A percentile compares a stretch with the other conserved stretches of the same genome.
phyloP scores from a whole-genome alignment of 768 basidiomycete genomes.

The Leccinum longicurvipes region DNA sequence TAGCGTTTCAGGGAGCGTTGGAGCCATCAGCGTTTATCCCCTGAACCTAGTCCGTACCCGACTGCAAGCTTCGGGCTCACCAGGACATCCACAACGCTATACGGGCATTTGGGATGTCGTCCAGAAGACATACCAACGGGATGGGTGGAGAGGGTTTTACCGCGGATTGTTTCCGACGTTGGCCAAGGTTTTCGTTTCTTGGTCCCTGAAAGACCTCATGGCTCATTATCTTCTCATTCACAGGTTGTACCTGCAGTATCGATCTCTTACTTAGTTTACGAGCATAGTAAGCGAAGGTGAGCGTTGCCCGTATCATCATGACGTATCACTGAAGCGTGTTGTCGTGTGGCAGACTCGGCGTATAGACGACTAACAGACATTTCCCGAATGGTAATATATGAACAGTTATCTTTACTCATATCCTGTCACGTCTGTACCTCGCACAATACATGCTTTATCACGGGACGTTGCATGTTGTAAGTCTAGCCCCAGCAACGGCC shows the following conservation, averaged over 20 bases:
- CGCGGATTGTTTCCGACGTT: constrained; percentile 88
- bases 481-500: neutral
- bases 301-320: constrained; percentile 18
- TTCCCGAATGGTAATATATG: constrained; percentile 17
- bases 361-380: constrained; percentile 35
- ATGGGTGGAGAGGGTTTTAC: constrained; percentile 95
- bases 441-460: constrained; percentile 20
- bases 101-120: constrained; percentile 85
- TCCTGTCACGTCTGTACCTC: constrained; percentile 27
- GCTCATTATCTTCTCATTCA: constrained; percentile 5
- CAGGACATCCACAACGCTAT: constrained; percentile 91
- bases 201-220: neutral
- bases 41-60: constrained; percentile 90
- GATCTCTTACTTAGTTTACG: constrained; percentile 95
- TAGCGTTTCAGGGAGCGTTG: constrained; percentile 89
- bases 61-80: constrained; percentile 92
- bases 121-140: constrained; percentile 71
- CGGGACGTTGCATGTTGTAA: constrained; percentile 9
- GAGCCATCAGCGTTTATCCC: constrained; percentile 92
- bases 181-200: constrained; percentile 62
- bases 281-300: constrained; percentile 77
- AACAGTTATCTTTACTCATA: constrained; percentile 25
- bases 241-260: constrained; percentile 95
- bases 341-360: constrained; percentile 50
- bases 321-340: constrained; percentile 2